Percentiles rank a stretch among this genome's conserved stretches.
Evolutionary conservation across 2,329 filamentous ascomycete genomes (phyloP).

Genomic region (Periconia sp.): DNA sequence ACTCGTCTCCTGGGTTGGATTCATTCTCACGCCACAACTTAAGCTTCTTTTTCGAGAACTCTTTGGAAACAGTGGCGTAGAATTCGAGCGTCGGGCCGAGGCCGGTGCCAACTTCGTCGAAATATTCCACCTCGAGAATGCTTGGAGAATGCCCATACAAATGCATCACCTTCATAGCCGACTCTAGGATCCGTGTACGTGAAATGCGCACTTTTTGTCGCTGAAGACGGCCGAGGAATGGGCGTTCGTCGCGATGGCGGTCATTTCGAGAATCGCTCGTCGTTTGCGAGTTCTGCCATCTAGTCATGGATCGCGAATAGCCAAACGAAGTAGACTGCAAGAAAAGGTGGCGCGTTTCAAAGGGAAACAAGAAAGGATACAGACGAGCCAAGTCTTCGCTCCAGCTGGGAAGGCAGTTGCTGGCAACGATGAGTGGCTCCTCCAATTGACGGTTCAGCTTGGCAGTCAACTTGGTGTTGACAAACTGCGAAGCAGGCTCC

Average conservation of each 20-base stretch:
- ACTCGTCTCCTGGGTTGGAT: conserved; percentile 70
- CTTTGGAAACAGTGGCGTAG: conserved; percentile 94
- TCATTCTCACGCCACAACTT: conserved; percentile 96
- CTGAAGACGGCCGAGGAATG: conserved; percentile 87
- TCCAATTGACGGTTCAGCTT: conserved; percentile 97
- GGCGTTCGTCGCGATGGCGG: conserved; percentile 81
- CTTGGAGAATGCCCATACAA: conserved; percentile 96
- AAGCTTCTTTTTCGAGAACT: conserved; percentile 96
- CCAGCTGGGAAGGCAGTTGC: conserved; percentile 94
- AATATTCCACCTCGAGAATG: conserved; percentile 96
- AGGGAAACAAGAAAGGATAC: conserved; percentile 96
- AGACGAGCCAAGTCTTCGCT: conserved; percentile 90
- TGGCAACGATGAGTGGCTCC: conserved; percentile 94
- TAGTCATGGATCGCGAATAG: conserved; percentile 93
- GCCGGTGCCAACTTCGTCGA: conserved; percentile 96
- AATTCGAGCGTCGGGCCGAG: conserved; percentile 95
- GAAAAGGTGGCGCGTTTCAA: conserved; percentile 95
- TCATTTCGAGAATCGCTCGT: conserved; percentile 80
- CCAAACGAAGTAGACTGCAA: conserved; percentile 97
- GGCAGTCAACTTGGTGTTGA: conserved; percentile 97
- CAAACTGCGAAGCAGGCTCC: conserved; percentile 89
- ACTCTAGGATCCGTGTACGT: conserved; percentile 90
- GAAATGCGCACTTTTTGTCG: conserved; percentile 98
- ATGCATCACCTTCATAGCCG: conserved; percentile 97
- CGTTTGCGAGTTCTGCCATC: conserved; percentile 91